Base-by-base conservation (phyloP, 306 rosid genomes). In the Castanea mollissima region DNA sequence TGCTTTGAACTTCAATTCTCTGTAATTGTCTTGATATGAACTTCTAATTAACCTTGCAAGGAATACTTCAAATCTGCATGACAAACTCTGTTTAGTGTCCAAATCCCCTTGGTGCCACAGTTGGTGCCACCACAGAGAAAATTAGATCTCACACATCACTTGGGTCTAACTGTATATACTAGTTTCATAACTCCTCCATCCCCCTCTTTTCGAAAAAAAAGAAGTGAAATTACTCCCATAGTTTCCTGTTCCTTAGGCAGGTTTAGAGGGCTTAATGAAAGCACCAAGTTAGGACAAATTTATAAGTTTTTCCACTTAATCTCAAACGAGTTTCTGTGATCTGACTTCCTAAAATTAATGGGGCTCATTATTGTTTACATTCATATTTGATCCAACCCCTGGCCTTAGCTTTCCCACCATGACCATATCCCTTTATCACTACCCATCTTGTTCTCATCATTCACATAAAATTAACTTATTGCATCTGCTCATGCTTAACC, bases 261-360 rank as follows among this genome's bases (percentile, higher is more conserved):
- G 78, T 81, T 71, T 49, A 41, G 63, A 69, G 78, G 74, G 51
- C 55, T 79, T 51, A 79, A 46, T 1, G 6, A 59, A 23, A 59
- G 65, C 6, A 11, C 58, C 41, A 15, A 20, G 34, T 58, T 51
- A 83, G 14, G 54, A 10, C 35, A 51, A 46, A 44, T 25, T 18
- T 62, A 19, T n/a, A 34, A 69, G 55, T 38, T 69, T 4, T 12
- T 63, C 57, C 67, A 12, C 72, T 44, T 32, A 52, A 76, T 59
- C 8, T 38, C 83, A 78, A 78, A 38, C 13, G 55, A 3, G 46
- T 75, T 12, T 57, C 5, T 13, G 25, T 55, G 63, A 6, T 27
- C 69, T 29, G 10, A 14, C 19, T 29, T 63, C 20, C 41, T 14
- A 29, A 27, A 29, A 27, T 27, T 63, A 63, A 63, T 63, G n/a